Evolutionary conservation across 768 basidiomycete species (phyloP).

Genomic region (Tylopilus sp.): DNA sequence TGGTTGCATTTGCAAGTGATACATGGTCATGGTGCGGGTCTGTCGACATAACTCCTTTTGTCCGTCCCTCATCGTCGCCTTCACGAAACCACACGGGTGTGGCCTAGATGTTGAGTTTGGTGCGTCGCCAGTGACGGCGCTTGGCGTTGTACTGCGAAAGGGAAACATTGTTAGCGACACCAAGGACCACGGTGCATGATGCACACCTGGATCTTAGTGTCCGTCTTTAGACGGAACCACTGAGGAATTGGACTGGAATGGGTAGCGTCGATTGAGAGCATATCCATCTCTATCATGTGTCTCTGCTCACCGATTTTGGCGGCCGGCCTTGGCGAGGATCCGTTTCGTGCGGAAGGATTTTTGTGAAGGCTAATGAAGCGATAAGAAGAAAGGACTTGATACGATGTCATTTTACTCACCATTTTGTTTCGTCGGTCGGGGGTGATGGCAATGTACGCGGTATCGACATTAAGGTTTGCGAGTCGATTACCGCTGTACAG

Average conservation of each 20-base stretch:
- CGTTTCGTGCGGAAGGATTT: conserved; percentile 98
- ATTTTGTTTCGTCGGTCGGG: conserved; percentile 43
- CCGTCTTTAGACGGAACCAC: conserved; percentile 98
- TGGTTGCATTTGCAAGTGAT: conserved; percentile 23
- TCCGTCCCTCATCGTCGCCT: conserved; percentile 4
- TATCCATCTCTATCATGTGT: neutral
- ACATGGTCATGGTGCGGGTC: conserved; percentile 29
- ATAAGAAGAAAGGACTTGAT: neutral
- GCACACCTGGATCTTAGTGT: conserved; percentile 86
- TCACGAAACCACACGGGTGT: neutral
- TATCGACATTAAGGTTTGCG: conserved; percentile 33
- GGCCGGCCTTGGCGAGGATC: conserved; percentile 91
- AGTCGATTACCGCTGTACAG: conserved; percentile 37
- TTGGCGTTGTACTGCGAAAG: conserved; percentile 80
- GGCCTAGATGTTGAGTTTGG: conserved; percentile 92
- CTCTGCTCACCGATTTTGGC: conserved; percentile 84
- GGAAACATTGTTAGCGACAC: neutral
- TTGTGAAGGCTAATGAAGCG: conserved; percentile 81
- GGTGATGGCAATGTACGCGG: conserved; percentile 19
- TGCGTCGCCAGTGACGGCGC: conserved; percentile 98
- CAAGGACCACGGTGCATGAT: neutral
- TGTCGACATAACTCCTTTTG: conserved; percentile 17
- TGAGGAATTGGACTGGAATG: conserved; percentile 86
- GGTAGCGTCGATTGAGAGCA: neutral
- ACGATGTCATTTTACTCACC: conserved; percentile 34